phyloP scores from a whole-genome alignment of 805 yeast species.

The Danielozyma ontarioensis region DNA sequence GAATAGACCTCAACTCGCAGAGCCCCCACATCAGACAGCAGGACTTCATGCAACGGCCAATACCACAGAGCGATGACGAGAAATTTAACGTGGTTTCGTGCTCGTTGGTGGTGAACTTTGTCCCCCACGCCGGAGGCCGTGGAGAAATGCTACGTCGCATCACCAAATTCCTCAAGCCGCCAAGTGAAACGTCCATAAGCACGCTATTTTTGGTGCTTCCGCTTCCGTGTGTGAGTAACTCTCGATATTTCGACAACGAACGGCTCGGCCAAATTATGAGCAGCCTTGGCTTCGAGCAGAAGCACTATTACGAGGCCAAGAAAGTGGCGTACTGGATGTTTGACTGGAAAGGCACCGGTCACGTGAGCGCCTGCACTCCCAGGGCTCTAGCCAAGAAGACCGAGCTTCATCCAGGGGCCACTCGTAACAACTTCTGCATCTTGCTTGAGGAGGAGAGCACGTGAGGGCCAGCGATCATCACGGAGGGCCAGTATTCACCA shows the following conservation, averaged over 20 bases:
- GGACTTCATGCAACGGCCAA: slow-evolving; percentile 73
- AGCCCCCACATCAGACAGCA: slow-evolving; percentile 67
- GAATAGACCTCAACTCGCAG: slow-evolving; percentile 81
- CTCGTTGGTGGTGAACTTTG: slow-evolving; percentile 84
- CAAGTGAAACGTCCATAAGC: slow-evolving; percentile 20
- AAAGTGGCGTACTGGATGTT: slow-evolving; percentile 74
- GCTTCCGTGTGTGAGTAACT: slow-evolving; percentile 76
- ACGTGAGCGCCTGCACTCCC: too few species aligned
- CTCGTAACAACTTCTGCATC: slow-evolving; percentile 69
- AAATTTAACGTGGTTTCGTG: slow-evolving; percentile 69
- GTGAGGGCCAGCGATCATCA: slow-evolving; percentile 3
- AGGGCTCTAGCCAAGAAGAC: slow-evolving; percentile 39
- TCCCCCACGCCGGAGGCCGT: slow-evolving; percentile 62
- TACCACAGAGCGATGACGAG: slow-evolving; percentile 43
- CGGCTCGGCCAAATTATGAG: slow-evolving; percentile 43
- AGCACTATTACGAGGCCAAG: slow-evolving; percentile 51
- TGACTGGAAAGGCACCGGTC: slow-evolving; percentile 36
- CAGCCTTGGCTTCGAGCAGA: slow-evolving; percentile 52
- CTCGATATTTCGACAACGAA: slow-evolving; percentile 63
- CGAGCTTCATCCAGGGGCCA: slow-evolving; percentile 51
- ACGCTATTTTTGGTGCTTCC: slow-evolving; percentile 79
- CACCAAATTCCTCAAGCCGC: slow-evolving; percentile 46
- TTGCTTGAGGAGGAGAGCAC: slow-evolving; percentile 4
- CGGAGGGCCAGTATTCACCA: not conserved
- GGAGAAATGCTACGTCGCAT: slow-evolving; percentile 75